Conservation (phyloP, 1,139 yeast genomes). For the Saccharomyces hybrid region DNA sequence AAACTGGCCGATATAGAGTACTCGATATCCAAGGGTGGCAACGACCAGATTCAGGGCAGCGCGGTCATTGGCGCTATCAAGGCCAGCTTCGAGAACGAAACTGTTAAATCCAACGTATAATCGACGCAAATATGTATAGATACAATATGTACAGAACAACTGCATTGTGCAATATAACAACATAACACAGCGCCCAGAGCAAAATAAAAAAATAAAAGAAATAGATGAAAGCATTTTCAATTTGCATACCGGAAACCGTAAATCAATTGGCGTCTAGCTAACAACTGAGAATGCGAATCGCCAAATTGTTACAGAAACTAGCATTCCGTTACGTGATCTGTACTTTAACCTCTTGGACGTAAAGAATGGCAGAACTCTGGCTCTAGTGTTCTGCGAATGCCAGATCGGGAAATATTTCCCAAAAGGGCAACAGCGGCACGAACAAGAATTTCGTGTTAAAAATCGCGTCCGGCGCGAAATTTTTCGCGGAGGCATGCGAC, state of each 20-base stretch:
- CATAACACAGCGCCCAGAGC: not conserved
- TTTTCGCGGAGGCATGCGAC: conserved; percentile 1
- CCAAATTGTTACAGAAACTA: not conserved
- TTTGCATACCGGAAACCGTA: conserved; percentile 2
- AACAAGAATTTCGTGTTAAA: not conserved
- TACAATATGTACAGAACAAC: conserved; percentile 2
- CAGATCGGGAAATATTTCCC: not conserved
- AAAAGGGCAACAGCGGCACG: not conserved
- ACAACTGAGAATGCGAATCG: not conserved
- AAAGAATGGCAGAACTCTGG: not conserved
- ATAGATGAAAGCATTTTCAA: not conserved
- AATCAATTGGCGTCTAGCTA: not conserved
- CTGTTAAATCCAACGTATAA: conserved; percentile 3
- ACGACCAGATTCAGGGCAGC: conserved; percentile 80
- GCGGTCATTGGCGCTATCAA: conserved; percentile 88
- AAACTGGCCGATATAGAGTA: conserved; percentile 85
- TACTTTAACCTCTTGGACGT: not conserved
- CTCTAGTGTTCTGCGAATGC: not conserved
- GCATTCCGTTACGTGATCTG: not conserved
- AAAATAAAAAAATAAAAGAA: not conserved
- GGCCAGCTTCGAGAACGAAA: conserved; percentile 35
- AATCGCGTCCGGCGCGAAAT: not conserved
- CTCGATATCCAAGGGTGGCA: conserved; percentile 87
- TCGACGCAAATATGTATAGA: conserved; percentile 3
- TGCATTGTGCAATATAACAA: conserved; percentile 1